phyloP scores from a whole-genome alignment of 768 basidiomycete species.

The Podaxis sp. region DNA sequence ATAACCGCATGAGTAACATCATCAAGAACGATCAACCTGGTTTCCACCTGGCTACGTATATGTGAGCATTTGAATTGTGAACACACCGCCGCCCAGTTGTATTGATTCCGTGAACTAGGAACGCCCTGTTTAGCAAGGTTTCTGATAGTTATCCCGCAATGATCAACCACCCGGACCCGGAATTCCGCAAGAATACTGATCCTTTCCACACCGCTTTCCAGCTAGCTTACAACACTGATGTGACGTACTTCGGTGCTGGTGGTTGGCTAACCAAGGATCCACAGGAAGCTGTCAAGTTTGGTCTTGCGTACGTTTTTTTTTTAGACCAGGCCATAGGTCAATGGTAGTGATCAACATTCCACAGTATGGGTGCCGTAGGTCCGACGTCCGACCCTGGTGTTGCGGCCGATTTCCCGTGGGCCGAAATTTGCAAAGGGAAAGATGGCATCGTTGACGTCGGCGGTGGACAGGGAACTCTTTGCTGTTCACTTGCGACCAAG shows the following conservation, averaged over 20 bases:
- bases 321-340: background rate
- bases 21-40: conserved; percentile 32
- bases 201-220: conserved; percentile 35
- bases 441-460: conserved; percentile 36
- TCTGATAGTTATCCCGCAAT: conserved; percentile 27
- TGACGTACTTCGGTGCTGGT: conserved; percentile 29
- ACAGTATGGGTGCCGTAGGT: conserved; percentile 32
- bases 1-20: conserved; percentile 30
- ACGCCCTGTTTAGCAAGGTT: conserved; percentile 30
- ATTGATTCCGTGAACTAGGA: conserved; percentile 18
- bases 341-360: background rate
- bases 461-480: conserved; percentile 35
- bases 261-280: conserved; percentile 34
- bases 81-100: background rate
- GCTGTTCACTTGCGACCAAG: conserved; percentile 32
- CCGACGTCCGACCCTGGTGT: conserved; percentile 35
- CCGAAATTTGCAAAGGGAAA: conserved; percentile 26
- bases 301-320: conserved; percentile 22
- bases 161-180: conserved; percentile 29
- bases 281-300: conserved; percentile 31
- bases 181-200: conserved; percentile 28
- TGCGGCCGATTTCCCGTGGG: conserved; percentile 35
- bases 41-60: conserved; percentile 31
- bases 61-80: conserved; percentile 18
- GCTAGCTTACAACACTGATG: conserved; percentile 30